phyloP scores from a whole-genome alignment of 768 basidiomycete species.

The Neoboletus brunneissimus region DNA sequence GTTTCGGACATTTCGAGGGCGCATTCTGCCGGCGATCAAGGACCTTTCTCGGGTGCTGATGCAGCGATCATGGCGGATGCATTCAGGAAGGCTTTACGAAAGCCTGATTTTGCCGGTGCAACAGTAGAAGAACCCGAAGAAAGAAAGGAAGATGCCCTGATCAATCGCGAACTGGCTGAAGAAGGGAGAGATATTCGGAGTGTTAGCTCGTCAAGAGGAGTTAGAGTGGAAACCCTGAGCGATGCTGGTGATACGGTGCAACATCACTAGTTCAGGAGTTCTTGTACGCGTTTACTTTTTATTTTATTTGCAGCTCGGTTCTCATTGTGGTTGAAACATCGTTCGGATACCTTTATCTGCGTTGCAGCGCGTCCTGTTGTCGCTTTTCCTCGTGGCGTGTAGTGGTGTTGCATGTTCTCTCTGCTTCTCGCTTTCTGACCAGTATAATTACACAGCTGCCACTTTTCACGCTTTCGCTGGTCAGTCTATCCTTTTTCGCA shows the following conservation, averaged over 20 bases:
- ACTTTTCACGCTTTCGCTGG: conserved; percentile 24
- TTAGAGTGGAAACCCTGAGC: conserved; percentile 69
- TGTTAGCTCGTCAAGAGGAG: conserved; percentile 76
- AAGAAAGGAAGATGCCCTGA: conserved; percentile 36
- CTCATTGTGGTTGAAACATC: conserved; percentile 33
- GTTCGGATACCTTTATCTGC: conserved; percentile 36
- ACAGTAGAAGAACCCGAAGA: conserved; percentile 63
- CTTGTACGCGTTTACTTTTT: conserved; percentile 34
- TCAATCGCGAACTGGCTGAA: conserved; percentile 78
- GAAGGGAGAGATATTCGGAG: conserved; percentile 88
- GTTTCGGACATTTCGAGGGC: conserved; percentile 68
- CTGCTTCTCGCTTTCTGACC: conserved; percentile 34
- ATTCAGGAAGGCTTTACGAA: conserved; percentile 82
- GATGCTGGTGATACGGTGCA: conserved; percentile 50
- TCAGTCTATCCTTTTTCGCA: conserved; percentile 23
- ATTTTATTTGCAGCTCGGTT: conserved; percentile 36
- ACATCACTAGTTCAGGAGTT: conserved; percentile 41
- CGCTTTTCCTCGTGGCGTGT: conserved; percentile 28
- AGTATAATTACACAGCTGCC: conserved; percentile 27
- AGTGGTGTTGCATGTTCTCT: conserved; percentile 26
- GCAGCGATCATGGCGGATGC: conserved; percentile 93
- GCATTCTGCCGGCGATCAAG: conserved; percentile 59
- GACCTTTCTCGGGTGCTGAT: conserved; percentile 77
- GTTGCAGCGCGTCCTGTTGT: conserved; percentile 29
- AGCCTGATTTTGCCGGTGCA: conserved; percentile 78